Conservation (phyloP, 139 green algal species). For the Nannochloris sp. region DNA sequence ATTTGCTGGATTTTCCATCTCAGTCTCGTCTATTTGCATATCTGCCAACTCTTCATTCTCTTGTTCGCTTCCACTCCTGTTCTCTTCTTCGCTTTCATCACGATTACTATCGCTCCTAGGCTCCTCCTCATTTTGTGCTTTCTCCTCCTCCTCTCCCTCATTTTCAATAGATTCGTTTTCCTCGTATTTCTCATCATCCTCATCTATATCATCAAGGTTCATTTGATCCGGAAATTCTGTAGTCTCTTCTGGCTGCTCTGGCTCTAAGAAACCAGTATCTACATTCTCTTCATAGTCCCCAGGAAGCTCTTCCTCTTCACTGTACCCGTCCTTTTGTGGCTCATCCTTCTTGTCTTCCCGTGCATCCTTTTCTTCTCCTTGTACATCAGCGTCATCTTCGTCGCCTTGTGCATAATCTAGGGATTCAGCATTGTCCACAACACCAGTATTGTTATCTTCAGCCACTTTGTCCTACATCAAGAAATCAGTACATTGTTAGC, state of each 20-base stretch:
- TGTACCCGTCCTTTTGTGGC: slow-evolving; percentile 5
- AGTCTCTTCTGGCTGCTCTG: slow-evolving; percentile 51
- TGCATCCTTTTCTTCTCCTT: slow-evolving; percentile 23
- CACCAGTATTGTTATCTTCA: too few species aligned
- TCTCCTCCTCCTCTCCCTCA: slow-evolving; percentile 14
- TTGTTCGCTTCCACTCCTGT: slow-evolving; percentile 9
- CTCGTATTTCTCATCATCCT: slow-evolving; percentile 11
- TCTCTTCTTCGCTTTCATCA: slow-evolving; percentile 20
- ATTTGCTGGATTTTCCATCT: slow-evolving; percentile 7
- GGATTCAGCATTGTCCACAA: not conserved
- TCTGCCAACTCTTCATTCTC: slow-evolving; percentile 3
- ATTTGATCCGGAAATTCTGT: slow-evolving; percentile 71
- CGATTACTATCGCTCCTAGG: not conserved
- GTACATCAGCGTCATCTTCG: slow-evolving; percentile 15
- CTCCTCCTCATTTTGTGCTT: slow-evolving; percentile 18
- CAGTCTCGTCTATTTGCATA: not conserved
- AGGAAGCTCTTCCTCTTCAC: slow-evolving; percentile 49
- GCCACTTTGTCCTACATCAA: slow-evolving; percentile 4
- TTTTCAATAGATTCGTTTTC: slow-evolving; percentile 10
- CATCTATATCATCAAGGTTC: slow-evolving; percentile 60
- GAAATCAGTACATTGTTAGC: slow-evolving; percentile 4
- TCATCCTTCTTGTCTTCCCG: too few species aligned
- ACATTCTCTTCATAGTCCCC: slow-evolving; percentile 46
- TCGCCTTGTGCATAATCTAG: not conserved
- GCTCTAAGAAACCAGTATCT: slow-evolving; percentile 38